Percentiles rank a stretch among this genome's conserved stretches.
Evolutionary conservation across 192 early-diverging fungal genomes (phyloP).

Genomic region (Borealophlyctis nickersoniae): DNA sequence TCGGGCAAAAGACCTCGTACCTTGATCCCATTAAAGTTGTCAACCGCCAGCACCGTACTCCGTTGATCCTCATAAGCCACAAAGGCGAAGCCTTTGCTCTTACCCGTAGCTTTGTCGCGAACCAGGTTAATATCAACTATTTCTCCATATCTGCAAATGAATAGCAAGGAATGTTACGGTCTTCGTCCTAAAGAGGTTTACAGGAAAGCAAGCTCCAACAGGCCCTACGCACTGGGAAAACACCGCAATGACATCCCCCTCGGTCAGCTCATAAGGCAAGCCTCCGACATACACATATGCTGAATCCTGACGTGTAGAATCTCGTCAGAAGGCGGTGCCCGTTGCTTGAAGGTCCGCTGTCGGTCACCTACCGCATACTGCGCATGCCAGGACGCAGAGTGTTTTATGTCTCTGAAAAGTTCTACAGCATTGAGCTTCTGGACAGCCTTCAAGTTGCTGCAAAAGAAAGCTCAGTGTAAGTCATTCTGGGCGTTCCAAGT

Average conservation of each 20-base stretch:
- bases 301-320: conserved; percentile 60
- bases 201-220: background rate
- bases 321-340: background rate
- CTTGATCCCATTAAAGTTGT: conserved; percentile 84
- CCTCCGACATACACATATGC: conserved; percentile 89
- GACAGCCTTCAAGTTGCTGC: conserved; percentile 27
- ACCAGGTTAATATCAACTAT: conserved; percentile 86
- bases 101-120: conserved; percentile 82
- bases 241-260: conserved; percentile 89
- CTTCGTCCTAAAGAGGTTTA: background rate
- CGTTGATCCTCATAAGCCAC: conserved; percentile 91
- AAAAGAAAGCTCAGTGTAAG: too few species aligned
- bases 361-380: conserved; percentile 56
- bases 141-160: conserved; percentile 68
- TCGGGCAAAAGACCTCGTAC: conserved; percentile 10
- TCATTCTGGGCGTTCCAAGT: too few species aligned
- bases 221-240: conserved; percentile 75
- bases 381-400: conserved; percentile 80
- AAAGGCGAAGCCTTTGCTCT: conserved; percentile 82
- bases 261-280: conserved; percentile 77
- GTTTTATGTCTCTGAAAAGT: conserved; percentile 50
- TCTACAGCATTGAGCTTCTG: conserved; percentile 76
- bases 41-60: conserved; percentile 86
- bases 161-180: too few species aligned
- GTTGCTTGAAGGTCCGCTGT: background rate